A percentile compares a stretch with the other conserved stretches of the same genome.
Evolutionary conservation across 78 protist genomes (phyloP).

Genomic region (slime mould (Dictyostelium discoideum)): DNA sequence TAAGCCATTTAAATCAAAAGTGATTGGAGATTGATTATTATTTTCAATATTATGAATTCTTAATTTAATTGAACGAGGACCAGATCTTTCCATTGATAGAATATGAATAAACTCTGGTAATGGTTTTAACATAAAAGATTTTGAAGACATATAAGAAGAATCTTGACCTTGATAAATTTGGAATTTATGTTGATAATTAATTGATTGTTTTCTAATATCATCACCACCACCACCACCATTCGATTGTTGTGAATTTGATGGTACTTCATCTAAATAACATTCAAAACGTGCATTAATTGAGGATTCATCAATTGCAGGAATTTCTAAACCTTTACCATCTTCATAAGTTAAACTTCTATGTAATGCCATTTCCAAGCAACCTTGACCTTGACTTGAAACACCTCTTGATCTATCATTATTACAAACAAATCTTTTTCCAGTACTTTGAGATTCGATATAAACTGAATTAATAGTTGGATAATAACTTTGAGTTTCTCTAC

Average conservation of each 20-base stretch:
- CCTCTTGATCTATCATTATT: constrained; percentile 43
- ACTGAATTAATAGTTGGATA: background rate
- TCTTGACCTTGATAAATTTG: background rate
- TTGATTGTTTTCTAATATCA: background rate
- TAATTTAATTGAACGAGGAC: background rate
- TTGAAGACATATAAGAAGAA: background rate
- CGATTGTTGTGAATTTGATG: background rate
- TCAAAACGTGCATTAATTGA: background rate
- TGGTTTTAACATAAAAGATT: background rate
- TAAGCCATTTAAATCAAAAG: background rate
- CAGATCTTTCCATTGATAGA: background rate
- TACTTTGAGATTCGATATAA: background rate
- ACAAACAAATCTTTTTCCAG: background rate
- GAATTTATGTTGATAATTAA: background rate
- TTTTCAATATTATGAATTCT: constrained; percentile 18
- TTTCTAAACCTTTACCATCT: constrained; percentile 33
- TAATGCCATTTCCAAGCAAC: background rate
- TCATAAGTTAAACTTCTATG: constrained; percentile 7
- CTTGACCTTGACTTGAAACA: background rate
- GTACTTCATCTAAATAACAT: background rate
- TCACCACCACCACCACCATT: background rate
- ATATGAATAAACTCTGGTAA: constrained; percentile 34
- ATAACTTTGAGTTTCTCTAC: constrained; percentile 1
- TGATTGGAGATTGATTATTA: background rate
- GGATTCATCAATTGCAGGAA: constrained; percentile 22